Percentiles rank a stretch among this genome's conserved stretches.
phyloP scores from a whole-genome alignment of 345 rosid species.

The Eucalyptus cloeziana region DNA sequence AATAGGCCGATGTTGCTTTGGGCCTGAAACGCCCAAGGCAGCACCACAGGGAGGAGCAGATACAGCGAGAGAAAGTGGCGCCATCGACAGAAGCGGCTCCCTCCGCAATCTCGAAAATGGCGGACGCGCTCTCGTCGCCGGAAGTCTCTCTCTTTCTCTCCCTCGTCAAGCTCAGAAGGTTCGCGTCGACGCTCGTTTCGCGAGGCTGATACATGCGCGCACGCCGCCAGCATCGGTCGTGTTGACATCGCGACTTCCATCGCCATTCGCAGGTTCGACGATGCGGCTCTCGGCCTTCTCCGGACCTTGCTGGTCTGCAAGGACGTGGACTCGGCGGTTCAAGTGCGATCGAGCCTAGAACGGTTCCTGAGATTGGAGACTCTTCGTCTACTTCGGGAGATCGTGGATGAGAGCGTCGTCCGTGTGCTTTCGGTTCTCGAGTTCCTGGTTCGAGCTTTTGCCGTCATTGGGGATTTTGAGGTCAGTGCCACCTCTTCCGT shows the following conservation, averaged over 20 bases:
- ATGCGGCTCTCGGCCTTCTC: slow-evolving; percentile 47
- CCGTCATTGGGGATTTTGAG: slow-evolving; percentile 66
- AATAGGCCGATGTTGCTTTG: background rate
- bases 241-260: background rate
- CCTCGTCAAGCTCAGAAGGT: slow-evolving; percentile 45
- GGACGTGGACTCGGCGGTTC: slow-evolving; percentile 30
- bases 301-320: slow-evolving; percentile 34
- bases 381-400: slow-evolving; percentile 16
- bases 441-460: slow-evolving; percentile 67
- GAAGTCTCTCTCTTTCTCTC: slow-evolving; percentile 30
- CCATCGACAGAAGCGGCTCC: background rate
- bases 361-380: slow-evolving; percentile 48
- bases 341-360: slow-evolving; percentile 25
- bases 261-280: slow-evolving; percentile 38
- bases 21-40: background rate
- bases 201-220: background rate
- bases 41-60: background rate
- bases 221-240: background rate
- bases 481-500: background rate
- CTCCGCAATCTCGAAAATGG: background rate
- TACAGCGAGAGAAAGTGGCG: background rate
- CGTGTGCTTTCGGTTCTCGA: slow-evolving; percentile 55
- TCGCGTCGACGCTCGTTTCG: background rate
- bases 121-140: background rate
- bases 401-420: slow-evolving; percentile 21